phyloP scores from a whole-genome alignment of 148 eudicot species.

The Tetragonia tetragonoides region DNA sequence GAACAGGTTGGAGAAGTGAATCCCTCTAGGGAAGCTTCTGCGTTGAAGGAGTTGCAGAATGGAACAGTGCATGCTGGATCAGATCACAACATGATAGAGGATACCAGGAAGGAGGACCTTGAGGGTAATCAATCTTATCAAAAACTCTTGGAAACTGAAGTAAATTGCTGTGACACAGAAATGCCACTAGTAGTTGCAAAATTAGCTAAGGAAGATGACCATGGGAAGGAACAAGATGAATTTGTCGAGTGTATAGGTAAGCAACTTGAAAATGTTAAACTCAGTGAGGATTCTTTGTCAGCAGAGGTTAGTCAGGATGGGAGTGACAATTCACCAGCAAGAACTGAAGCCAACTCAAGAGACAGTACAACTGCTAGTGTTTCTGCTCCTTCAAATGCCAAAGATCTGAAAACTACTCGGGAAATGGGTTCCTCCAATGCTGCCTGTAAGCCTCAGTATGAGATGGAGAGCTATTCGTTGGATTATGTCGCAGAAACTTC shows the following conservation, averaged over 20 bases:
- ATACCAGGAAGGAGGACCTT: background rate
- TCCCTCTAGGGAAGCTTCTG: background rate
- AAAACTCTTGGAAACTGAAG: slow-evolving; percentile 3
- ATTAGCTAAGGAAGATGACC: slow-evolving; percentile 5
- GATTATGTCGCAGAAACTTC: slow-evolving; percentile 29
- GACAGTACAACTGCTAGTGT: slow-evolving; percentile 16
- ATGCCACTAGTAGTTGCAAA: slow-evolving; percentile 1
- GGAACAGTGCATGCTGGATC: slow-evolving; percentile 1
- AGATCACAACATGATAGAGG: slow-evolving; percentile 6
- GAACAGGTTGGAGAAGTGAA: background rate
- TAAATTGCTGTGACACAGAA: slow-evolving; percentile 2
- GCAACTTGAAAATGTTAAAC: slow-evolving; percentile 13
- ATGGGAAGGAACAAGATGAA: background rate
- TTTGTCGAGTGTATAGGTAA: slow-evolving; percentile 19
- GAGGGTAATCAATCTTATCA: background rate
- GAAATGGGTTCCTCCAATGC: slow-evolving; percentile 19
- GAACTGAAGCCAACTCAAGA: slow-evolving; percentile 9
- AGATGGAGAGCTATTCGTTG: slow-evolving; percentile 24
- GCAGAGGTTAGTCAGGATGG: slow-evolving; percentile 22
- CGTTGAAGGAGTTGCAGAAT: background rate
- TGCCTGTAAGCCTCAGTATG: slow-evolving; percentile 20
- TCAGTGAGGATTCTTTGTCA: slow-evolving; percentile 12
- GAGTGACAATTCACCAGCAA: slow-evolving; percentile 22
- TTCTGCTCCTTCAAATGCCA: slow-evolving; percentile 8
- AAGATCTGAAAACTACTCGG: background rate